These are phyloP conservation scores for Gloeophyllum trabeum DNA, from an alignment of 768 basidiomycete species.

Conservation along the genomic window DNA sequence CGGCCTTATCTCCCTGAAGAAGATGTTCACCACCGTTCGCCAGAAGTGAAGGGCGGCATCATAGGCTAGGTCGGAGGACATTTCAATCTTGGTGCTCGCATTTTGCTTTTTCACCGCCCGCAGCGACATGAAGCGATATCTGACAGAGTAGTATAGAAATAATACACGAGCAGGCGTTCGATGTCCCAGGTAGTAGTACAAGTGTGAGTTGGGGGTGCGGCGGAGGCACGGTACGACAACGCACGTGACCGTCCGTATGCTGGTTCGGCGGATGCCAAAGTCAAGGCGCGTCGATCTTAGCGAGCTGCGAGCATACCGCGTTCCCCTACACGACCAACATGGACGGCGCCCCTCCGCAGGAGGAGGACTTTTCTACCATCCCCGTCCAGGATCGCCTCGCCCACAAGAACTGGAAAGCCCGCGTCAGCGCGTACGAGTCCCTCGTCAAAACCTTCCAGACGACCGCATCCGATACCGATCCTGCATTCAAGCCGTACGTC, in stretches of 20 bases:
- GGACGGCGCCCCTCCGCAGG: conserved; percentile 87
- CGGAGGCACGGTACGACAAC: too few species aligned
- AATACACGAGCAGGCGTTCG: too few species aligned
- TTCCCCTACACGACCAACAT: too few species aligned
- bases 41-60: conserved; percentile 78
- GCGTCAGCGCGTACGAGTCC: conserved; percentile 84
- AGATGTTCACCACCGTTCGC: conserved; percentile 79
- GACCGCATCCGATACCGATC: conserved; percentile 88
- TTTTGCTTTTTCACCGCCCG: too few species aligned
- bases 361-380: conserved; percentile 85
- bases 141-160: too few species aligned
- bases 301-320: too few species aligned
- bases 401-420: conserved; percentile 99
- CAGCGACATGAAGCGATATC: too few species aligned
- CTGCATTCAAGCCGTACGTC: conserved; percentile 84
- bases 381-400: conserved; percentile 70
- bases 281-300: too few species aligned
- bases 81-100: not conserved
- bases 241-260: too few species aligned
- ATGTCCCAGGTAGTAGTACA: too few species aligned
- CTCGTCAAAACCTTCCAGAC: conserved; percentile 81
- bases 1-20: conserved; percentile 93
- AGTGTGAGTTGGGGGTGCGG: too few species aligned
- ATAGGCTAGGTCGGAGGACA: conserved; percentile 30
- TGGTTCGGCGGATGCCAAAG: too few species aligned